A percentile compares a stretch with the other conserved stretches of the same genome.
phyloP scores from a whole-genome alignment of 2,329 filamentous ascomycete species.

The Paecilomyces sp. region DNA sequence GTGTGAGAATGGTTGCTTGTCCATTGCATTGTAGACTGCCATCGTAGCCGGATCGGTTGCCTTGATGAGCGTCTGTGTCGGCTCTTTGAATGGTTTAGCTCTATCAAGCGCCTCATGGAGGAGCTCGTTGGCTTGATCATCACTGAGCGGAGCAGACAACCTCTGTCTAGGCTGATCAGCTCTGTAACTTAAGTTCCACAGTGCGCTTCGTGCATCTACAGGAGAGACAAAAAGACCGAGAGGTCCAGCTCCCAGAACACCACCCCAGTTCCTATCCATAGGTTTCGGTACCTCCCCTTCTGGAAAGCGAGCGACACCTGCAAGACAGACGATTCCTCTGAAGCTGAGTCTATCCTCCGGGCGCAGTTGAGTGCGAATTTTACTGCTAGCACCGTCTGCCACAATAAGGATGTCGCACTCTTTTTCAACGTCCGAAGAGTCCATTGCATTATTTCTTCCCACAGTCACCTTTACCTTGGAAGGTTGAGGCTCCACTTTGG shows the following conservation, averaged over 20 bases:
- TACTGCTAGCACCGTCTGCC: constrained; percentile 41
- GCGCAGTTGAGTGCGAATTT: constrained; percentile 31
- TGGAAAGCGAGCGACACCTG: constrained; percentile 32
- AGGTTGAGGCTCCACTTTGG: constrained; percentile 1
- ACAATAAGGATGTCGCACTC: constrained; percentile 36
- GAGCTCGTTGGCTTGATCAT: constrained; percentile 6
- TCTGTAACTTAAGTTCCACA: constrained; percentile 38
- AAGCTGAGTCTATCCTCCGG: constrained; percentile 35
- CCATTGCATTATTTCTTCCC: background rate
- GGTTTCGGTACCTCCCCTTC: constrained; percentile 21
- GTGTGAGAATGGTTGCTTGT: constrained; percentile 41
- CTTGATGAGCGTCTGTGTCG: constrained; percentile 34
- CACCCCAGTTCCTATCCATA: constrained; percentile 32
- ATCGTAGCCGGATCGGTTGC: constrained; percentile 33
- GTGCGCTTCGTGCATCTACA: constrained; percentile 31
- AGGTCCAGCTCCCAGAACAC: constrained; percentile 33
- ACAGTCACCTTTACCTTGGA: constrained; percentile 2
- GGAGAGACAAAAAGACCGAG: constrained; percentile 40
- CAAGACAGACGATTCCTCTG: constrained; percentile 33
- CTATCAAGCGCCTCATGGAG: constrained; percentile 16
- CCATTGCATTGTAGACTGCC: constrained; percentile 34
- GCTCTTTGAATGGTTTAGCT: constrained; percentile 30
- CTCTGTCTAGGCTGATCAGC: constrained; percentile 5
- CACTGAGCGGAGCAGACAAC: constrained; percentile 6
- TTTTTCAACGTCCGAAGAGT: constrained; percentile 4